A percentile compares a stretch with the other conserved stretches of the same genome.
Evolutionary conservation across 768 basidiomycete genomes (phyloP).

Genomic region (Russula foetens): DNA sequence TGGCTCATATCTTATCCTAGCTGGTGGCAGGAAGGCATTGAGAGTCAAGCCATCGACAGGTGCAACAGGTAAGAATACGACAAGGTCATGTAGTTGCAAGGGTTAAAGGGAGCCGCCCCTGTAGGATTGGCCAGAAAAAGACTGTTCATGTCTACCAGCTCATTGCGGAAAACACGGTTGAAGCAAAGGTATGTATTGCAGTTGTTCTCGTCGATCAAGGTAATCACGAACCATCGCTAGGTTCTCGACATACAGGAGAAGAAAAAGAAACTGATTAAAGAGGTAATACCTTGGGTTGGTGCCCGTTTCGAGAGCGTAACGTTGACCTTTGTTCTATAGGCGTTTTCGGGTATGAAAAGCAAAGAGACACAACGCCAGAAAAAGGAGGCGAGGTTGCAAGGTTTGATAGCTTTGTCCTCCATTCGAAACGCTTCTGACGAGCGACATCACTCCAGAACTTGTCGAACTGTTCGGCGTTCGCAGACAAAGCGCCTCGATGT

Average conservation of each 20-base stretch:
- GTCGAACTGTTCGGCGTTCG: constrained; percentile 18
- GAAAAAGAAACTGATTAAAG: constrained; percentile 72
- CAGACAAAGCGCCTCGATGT: neutral
- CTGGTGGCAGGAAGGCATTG: constrained; percentile 88
- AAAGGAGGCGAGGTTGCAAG: constrained; percentile 76
- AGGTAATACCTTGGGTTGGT: constrained; percentile 30
- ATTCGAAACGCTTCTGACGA: neutral
- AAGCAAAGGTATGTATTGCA: constrained; percentile 56
- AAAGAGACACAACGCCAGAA: constrained; percentile 69
- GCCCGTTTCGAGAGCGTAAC: neutral
- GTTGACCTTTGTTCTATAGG: constrained; percentile 34
- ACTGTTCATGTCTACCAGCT: constrained; percentile 82
- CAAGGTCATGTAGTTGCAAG: neutral
- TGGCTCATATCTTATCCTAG: constrained; percentile 28
- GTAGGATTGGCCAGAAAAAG: constrained; percentile 72
- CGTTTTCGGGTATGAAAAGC: constrained; percentile 75
- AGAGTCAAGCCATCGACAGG: constrained; percentile 75
- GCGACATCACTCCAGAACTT: constrained; percentile 7
- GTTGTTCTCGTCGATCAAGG: neutral
- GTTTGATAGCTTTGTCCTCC: constrained; percentile 29
- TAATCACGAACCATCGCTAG: constrained; percentile 24
- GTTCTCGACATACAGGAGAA: constrained; percentile 81
- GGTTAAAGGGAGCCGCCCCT: neutral
- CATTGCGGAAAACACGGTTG: constrained; percentile 84
- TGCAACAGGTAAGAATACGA: constrained; percentile 48